Evolutionary conservation across 2,329 filamentous ascomycete species (phyloP).

Genomic region (Cyphellophora attinorum): DNA sequence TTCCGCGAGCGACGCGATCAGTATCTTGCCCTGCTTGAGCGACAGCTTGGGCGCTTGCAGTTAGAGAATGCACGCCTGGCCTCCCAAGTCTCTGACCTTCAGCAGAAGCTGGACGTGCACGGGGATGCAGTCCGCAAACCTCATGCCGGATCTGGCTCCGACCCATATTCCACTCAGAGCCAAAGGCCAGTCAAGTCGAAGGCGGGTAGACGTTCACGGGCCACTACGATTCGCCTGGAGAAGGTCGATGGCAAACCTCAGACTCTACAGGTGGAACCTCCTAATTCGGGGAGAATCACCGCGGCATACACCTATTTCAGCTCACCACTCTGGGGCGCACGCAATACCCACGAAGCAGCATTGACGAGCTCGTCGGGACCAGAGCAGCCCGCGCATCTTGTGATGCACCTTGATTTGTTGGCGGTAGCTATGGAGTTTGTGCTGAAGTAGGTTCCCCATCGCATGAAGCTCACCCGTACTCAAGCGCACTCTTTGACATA

Average conservation of each 20-base stretch:
- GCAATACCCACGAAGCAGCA: background rate
- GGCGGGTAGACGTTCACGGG: background rate
- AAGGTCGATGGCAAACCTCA: background rate
- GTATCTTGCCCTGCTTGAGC: slow-evolving; percentile 8
- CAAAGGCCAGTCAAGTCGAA: no score
- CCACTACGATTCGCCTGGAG: background rate
- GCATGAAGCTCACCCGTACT: background rate
- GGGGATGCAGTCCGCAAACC: slow-evolving; percentile 2
- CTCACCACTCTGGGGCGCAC: background rate
- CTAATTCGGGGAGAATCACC: background rate
- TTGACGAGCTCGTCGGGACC: background rate
- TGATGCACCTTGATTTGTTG: slow-evolving; percentile 7
- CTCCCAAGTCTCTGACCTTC: slow-evolving; percentile 19
- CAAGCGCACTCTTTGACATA: background rate
- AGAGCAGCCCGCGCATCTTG: slow-evolving; percentile 1
- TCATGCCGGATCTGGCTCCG: background rate
- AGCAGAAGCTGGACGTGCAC: slow-evolving; percentile 11
- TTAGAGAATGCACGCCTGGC: slow-evolving; percentile 22
- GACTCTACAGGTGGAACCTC: background rate
- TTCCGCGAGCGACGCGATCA: slow-evolving; percentile 11
- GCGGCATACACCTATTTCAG: slow-evolving; percentile 1
- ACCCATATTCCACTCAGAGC: background rate
- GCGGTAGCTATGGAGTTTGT: slow-evolving; percentile 25
- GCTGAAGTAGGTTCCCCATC: slow-evolving; percentile 20
- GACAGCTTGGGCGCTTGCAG: slow-evolving; percentile 4